A percentile compares a stretch with the other conserved stretches of the same genome.
phyloP scores from a whole-genome alignment of 1,284 basidiomycete species.

The Anthracocystis setariae region DNA sequence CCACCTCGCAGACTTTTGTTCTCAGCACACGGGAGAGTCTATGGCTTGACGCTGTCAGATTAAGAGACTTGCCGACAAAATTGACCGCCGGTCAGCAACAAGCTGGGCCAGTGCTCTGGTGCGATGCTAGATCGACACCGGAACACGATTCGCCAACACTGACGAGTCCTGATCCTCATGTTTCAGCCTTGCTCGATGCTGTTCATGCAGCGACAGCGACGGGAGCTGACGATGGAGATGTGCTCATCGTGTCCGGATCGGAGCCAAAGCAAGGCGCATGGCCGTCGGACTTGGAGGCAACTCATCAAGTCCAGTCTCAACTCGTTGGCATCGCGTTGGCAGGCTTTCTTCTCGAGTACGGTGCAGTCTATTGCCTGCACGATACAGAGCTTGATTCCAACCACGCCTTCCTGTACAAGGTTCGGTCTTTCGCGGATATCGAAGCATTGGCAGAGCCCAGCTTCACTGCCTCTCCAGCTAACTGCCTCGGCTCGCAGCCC shows the following conservation, averaged over 20 bases:
- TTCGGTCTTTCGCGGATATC: neutral
- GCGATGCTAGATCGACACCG: constrained; percentile 8
- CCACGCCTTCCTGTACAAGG: constrained; percentile 1
- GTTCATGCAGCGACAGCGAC: neutral
- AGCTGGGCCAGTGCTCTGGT: constrained; percentile 5
- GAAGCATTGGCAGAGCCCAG: neutral
- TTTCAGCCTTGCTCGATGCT: constrained; percentile 5
- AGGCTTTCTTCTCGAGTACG: constrained; percentile 30
- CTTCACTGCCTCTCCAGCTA: constrained; percentile 15
- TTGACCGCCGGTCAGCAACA: neutral
- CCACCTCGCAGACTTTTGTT: constrained; percentile 23
- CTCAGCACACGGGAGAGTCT: constrained; percentile 13
- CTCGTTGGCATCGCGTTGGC: constrained; percentile 27
- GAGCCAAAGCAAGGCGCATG: neutral
- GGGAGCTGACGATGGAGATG: neutral
- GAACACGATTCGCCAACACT: constrained; percentile 12
- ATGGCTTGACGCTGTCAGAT: constrained; percentile 8
- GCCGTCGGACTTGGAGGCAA: neutral
- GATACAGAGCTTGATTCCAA: neutral
- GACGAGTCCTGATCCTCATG: constrained; percentile 11
- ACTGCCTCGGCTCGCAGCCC: constrained; percentile 24
- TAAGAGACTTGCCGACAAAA: neutral
- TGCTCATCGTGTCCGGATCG: constrained; percentile 8
- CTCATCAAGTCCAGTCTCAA: neutral
- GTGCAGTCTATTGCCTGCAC: constrained; percentile 25